These are phyloP conservation scores for Boletus patriciae DNA, from an alignment of 768 basidiomycete genomes.

Conservation along the genomic window DNA sequence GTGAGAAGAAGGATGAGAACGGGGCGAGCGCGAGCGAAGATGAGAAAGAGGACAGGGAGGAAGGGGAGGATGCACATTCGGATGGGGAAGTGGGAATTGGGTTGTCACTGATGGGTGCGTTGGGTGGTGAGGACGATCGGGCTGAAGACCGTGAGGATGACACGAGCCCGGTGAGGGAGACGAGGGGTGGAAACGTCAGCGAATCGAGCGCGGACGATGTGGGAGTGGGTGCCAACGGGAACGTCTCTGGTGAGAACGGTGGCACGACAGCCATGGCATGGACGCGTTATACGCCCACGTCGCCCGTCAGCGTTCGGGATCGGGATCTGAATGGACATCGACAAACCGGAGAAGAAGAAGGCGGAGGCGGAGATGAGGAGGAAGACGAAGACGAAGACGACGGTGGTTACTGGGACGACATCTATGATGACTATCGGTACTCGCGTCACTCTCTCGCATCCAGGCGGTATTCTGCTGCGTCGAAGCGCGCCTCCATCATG, in stretches of 20 bases:
- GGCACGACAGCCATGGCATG: constrained; percentile 23
- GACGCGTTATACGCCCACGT: constrained; percentile 32
- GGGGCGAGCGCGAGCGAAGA: not conserved
- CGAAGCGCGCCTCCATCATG: constrained; percentile 9
- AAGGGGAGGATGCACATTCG: constrained; percentile 36
- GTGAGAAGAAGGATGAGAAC: constrained; percentile 7
- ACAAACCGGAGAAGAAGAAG: constrained; percentile 10
- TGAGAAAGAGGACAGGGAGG: not conserved
- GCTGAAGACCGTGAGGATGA: constrained; percentile 14
- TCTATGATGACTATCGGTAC: constrained; percentile 81
- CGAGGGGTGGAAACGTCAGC: not conserved
- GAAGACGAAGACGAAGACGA: constrained; percentile 32
- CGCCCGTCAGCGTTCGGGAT: constrained; percentile 12
- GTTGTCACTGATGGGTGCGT: constrained; percentile 59
- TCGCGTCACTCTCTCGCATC: constrained; percentile 57
- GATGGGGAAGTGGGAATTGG: constrained; percentile 72
- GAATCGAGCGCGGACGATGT: constrained; percentile 3
- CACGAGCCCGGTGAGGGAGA: constrained; percentile 6
- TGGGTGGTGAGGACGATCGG: constrained; percentile 33
- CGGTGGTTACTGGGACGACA: constrained; percentile 65
- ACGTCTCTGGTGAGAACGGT: not conserved
- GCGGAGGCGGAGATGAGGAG: constrained; percentile 12
- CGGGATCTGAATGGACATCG: not conserved
- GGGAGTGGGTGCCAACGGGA: constrained; percentile 4
- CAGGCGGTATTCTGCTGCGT: constrained; percentile 14